Percentiles rank a stretch among this genome's conserved stretches.
Conservation (phyloP, 2,329 filamentous ascomycete genomes). For the Diaporthe helianthi region DNA sequence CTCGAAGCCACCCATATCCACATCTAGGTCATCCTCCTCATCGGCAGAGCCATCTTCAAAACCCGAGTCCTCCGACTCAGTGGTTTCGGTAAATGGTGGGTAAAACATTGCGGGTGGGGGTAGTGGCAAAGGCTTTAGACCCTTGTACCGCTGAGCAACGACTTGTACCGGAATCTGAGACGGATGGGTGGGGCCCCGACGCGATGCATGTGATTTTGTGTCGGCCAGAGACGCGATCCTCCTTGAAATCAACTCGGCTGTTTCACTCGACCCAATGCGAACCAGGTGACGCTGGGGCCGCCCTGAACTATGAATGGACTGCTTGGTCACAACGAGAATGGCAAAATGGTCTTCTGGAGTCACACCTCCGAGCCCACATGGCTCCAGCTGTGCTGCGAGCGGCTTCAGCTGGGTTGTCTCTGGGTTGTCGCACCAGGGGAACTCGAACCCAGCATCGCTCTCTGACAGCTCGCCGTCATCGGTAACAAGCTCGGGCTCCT, state of each 20-base stretch:
- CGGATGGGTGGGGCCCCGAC: not conserved
- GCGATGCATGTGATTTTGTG: constrained; percentile 42
- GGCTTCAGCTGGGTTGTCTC: constrained; percentile 49
- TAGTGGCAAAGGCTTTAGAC: constrained; percentile 55
- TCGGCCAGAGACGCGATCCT: constrained; percentile 53
- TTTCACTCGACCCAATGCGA: constrained; percentile 39
- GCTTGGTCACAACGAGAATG: constrained; percentile 59
- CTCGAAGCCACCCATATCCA: constrained; percentile 41
- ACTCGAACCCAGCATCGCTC: constrained; percentile 51
- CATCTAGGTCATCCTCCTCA: constrained; percentile 43
- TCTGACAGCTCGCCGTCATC: constrained; percentile 45
- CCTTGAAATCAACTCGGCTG: constrained; percentile 50
- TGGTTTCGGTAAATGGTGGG: constrained; percentile 53
- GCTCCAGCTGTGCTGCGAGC: constrained; percentile 61
- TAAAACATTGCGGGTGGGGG: constrained; percentile 62
- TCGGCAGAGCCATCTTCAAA: constrained; percentile 42
- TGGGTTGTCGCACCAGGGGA: constrained; percentile 53
- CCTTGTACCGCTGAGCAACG: constrained; percentile 49
- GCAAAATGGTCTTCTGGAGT: constrained; percentile 70
- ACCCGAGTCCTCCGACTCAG: constrained; percentile 37
- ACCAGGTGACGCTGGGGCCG: not conserved
- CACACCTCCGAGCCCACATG: constrained; percentile 65
- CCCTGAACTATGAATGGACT: constrained; percentile 43
- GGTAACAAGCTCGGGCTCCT: constrained; percentile 43
- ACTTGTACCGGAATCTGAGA: constrained; percentile 54